These are phyloP conservation scores for Puccinia brachypodii DNA, from an alignment of 1,284 basidiomycete species.

Conservation along the genomic window DNA sequence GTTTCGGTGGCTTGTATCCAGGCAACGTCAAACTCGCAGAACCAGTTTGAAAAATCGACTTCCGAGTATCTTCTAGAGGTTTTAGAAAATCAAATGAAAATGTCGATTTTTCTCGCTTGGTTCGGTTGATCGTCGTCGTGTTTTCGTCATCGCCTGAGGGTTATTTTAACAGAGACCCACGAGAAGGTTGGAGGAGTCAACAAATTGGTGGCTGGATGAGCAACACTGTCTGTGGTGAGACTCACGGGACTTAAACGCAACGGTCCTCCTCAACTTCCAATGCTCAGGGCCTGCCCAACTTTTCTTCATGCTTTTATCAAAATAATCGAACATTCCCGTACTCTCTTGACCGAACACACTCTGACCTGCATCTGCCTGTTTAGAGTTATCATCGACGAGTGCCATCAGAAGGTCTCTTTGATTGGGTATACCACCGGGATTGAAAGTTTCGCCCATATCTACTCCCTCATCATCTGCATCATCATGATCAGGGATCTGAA, in stretches of 20 bases:
- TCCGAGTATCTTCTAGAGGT: slow-evolving; percentile 31
- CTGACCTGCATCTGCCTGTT: slow-evolving; percentile 33
- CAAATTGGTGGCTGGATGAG: background rate
- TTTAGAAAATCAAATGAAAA: slow-evolving; percentile 45
- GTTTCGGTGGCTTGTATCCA: slow-evolving; percentile 49
- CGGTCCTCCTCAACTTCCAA: slow-evolving; percentile 75
- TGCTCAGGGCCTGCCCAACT: slow-evolving; percentile 99
- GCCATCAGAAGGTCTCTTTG: slow-evolving; percentile 69
- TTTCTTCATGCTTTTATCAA: slow-evolving; percentile 83
- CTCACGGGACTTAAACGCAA: slow-evolving; percentile 48
- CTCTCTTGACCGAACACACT: slow-evolving; percentile 49
- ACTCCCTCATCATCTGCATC: slow-evolving; percentile 49
- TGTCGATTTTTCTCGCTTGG: slow-evolving; percentile 42
- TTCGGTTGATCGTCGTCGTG: slow-evolving; percentile 32
- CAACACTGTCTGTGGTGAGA: background rate
- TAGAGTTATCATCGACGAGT: slow-evolving; percentile 57
- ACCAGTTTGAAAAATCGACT: slow-evolving; percentile 40
- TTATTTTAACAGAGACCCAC: background rate
- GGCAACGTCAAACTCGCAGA: slow-evolving; percentile 49
- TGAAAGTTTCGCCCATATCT: slow-evolving; percentile 57
- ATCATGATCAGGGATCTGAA: slow-evolving; percentile 29
- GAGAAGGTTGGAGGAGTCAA: background rate
- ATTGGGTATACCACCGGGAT: slow-evolving; percentile 73
- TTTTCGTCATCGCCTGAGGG: slow-evolving; percentile 36
- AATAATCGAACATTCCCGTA: slow-evolving; percentile 81